Evolutionary conservation across 805 yeast genomes (phyloP).

Genomic region (Henningerozyma blattae): DNA sequence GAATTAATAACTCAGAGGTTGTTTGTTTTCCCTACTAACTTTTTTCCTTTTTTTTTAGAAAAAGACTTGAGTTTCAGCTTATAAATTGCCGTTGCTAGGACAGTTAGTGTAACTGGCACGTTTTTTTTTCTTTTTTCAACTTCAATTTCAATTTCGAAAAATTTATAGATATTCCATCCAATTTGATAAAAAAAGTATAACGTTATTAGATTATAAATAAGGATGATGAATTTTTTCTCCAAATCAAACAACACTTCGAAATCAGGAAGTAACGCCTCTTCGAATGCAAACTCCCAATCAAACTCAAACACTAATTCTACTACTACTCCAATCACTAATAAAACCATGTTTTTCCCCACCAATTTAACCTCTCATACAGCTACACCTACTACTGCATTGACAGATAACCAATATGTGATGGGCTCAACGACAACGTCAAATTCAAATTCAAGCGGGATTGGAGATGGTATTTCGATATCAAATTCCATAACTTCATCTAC

Average conservation of each 20-base stretch:
- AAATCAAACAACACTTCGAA: slow-evolving; percentile 1
- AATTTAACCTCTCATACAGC: slow-evolving; percentile 33
- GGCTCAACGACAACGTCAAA: slow-evolving; percentile 44
- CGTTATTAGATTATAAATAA: background rate
- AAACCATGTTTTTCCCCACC: slow-evolving; percentile 15
- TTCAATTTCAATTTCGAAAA: no score
- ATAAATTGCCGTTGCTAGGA: no score
- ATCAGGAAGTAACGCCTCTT: no score
- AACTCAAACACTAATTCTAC: background rate
- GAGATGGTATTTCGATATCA: background rate
- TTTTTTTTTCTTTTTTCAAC: no score
- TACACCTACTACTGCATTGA: slow-evolving; percentile 59
- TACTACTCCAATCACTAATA: background rate
- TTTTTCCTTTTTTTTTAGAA: no score
- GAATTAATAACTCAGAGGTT: no score
- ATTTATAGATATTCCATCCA: no score
- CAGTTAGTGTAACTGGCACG: no score
- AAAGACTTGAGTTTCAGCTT: no score
- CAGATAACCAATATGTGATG: slow-evolving; percentile 49
- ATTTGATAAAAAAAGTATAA: no score
- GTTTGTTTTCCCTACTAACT: no score
- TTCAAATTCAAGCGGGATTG: slow-evolving; percentile 19
- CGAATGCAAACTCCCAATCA: no score
- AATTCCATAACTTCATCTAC: background rate
- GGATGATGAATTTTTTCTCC: slow-evolving; percentile 2